Evolutionary conservation across 345 rosid species (phyloP).

Genomic region (Nephelium lappaceum): DNA sequence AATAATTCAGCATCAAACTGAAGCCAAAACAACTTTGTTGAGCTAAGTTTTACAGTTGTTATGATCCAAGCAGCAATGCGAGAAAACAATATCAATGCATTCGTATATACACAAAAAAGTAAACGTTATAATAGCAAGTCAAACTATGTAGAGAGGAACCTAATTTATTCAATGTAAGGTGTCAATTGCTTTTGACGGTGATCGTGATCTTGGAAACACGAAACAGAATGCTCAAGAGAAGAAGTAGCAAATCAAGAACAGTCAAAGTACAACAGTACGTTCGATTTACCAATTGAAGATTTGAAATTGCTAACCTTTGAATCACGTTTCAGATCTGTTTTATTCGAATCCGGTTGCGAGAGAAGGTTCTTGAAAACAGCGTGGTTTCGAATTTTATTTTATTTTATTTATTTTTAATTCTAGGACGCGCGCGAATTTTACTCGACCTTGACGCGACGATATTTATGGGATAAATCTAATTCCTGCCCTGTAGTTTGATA

Average conservation of each 20-base stretch:
- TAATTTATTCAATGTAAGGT: background rate
- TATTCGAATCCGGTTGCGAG: background rate
- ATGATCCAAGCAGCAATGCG: background rate
- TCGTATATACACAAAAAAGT: background rate
- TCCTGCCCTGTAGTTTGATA: no score
- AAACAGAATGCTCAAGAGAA: background rate
- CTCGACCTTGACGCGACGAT: background rate
- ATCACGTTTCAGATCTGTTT: background rate
- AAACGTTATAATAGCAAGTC: background rate
- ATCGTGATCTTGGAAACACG: background rate
- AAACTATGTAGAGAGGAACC: background rate
- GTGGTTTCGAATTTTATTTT: background rate
- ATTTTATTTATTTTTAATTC: background rate
- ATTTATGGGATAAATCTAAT: background rate
- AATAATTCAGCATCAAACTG: background rate
- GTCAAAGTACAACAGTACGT: background rate
- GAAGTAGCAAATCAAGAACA: background rate
- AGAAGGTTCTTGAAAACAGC: background rate
- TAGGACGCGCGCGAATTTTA: conserved; percentile 11
- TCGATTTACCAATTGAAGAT: background rate
- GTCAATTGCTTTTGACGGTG: background rate
- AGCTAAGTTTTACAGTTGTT: background rate
- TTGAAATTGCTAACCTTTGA: conserved; percentile 10
- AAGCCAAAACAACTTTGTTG: background rate
- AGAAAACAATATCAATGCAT: background rate